A percentile compares a stretch with the other conserved stretches of the same genome.
These are phyloP conservation scores for Mycena galopus DNA, from an alignment of 768 basidiomycete genomes.

Conservation along the genomic window DNA sequence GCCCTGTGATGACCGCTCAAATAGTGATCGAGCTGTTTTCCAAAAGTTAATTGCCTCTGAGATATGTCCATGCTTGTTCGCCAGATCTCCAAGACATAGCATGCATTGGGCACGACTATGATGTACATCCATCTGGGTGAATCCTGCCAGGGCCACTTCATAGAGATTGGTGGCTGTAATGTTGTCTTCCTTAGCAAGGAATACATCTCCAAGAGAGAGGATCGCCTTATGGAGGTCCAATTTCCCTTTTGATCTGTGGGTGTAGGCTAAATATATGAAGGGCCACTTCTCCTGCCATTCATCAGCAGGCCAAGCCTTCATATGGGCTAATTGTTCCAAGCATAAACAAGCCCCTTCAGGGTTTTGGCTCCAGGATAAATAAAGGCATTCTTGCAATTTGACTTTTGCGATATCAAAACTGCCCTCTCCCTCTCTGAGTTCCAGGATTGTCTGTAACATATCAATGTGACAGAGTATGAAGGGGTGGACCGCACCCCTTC, in stretches of 20 bases:
- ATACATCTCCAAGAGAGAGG: background rate
- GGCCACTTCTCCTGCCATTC: background rate
- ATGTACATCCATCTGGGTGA: no score
- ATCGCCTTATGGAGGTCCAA: background rate
- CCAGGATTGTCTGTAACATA: background rate
- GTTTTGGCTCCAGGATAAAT: background rate
- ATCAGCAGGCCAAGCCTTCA: background rate
- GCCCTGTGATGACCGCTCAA: background rate
- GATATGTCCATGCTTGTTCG: no score
- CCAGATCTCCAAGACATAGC: no score
- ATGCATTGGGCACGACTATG: no score
- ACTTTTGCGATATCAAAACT: background rate
- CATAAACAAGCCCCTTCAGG: background rate
- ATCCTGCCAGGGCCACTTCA: no score
- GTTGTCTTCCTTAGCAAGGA: background rate
- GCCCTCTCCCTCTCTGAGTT: background rate
- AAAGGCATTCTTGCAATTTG: background rate
- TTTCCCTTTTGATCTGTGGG: background rate
- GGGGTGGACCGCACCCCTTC: no score
- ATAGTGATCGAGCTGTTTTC: background rate
- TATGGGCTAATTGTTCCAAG: background rate
- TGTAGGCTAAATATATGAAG: background rate
- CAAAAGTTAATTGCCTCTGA: background rate
- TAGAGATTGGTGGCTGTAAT: background rate
- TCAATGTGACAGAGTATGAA: no score